These are phyloP conservation scores for Fusarium sp. DNA, from an alignment of 2,329 filamentous ascomycete genomes.

Conservation along the genomic window DNA sequence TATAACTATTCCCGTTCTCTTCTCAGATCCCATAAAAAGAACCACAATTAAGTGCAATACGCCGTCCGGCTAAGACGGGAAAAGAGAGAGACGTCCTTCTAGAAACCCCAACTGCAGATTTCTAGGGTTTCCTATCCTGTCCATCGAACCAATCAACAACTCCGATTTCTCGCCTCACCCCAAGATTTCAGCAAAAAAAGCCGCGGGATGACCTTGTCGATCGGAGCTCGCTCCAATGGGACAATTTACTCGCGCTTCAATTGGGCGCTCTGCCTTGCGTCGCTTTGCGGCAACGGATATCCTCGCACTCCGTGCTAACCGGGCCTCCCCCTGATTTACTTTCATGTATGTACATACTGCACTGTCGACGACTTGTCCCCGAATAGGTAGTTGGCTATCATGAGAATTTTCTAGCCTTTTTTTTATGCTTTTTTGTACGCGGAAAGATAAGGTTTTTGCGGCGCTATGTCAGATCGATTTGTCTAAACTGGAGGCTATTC, in stretches of 20 bases:
- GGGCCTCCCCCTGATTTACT: slow-evolving; percentile 25
- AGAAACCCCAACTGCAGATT: slow-evolving; percentile 36
- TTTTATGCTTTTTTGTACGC: not conserved
- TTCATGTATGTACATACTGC: not conserved
- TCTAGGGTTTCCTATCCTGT: slow-evolving; percentile 24
- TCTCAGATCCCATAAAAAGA: not conserved
- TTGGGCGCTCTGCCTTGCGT: slow-evolving; percentile 22
- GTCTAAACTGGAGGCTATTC: not conserved
- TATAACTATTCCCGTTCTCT: not conserved
- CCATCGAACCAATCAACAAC: slow-evolving; percentile 1
- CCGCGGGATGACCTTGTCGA: slow-evolving; percentile 28
- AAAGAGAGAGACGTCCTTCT: slow-evolving; percentile 29
- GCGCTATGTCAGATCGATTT: slow-evolving; percentile 7
- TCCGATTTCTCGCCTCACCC: slow-evolving; percentile 24
- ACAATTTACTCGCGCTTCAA: slow-evolving; percentile 27
- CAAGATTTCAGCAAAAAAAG: slow-evolving; percentile 20
- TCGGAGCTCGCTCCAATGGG: slow-evolving; percentile 29
- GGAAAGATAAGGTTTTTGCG: slow-evolving; percentile 13
- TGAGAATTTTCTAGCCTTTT: slow-evolving; percentile 9
- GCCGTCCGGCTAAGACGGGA: slow-evolving; percentile 4
- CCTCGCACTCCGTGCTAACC: slow-evolving; percentile 35
- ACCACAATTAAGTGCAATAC: not conserved
- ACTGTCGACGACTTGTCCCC: slow-evolving; percentile 1
- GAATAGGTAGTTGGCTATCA: slow-evolving; percentile 27
- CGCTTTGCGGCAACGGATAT: slow-evolving; percentile 10